Conservation (phyloP, 306 rosid genomes). For the Corylus avellana region DNA sequence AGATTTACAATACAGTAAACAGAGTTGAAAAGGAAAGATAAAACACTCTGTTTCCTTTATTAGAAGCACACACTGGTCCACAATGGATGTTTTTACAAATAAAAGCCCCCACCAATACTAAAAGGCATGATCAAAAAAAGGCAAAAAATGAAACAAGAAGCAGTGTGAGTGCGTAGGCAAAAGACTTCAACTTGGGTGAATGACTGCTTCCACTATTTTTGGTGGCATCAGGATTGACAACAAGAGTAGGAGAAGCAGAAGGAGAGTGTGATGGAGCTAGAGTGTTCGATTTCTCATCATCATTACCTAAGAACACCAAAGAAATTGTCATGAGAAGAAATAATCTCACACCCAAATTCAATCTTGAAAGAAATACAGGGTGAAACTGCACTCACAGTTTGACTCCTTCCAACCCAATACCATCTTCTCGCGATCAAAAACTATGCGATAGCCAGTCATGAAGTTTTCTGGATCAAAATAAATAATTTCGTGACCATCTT, state of each 20-base stretch:
- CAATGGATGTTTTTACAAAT: no score
- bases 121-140: slow-evolving; percentile 40
- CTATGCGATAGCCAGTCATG: slow-evolving; percentile 84
- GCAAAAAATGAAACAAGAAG: slow-evolving; percentile 41
- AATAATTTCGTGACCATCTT: not conserved
- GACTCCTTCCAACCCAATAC: slow-evolving; percentile 74
- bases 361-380: not conserved
- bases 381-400: slow-evolving; percentile 56
- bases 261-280: slow-evolving; percentile 45
- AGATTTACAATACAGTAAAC: no score
- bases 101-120: not conserved
- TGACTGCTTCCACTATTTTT: not conserved
- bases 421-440: slow-evolving; percentile 77
- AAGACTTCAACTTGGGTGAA: slow-evolving; percentile 45
- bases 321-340: not conserved
- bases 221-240: not conserved
- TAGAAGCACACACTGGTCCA: no score
- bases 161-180: slow-evolving; percentile 24
- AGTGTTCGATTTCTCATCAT: slow-evolving; percentile 34
- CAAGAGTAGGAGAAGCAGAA: not conserved
- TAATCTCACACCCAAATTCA: not conserved
- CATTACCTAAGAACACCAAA: slow-evolving; percentile 52
- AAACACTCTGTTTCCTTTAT: no score
- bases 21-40: no score
- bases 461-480: slow-evolving; percentile 74